Base-by-base conservation (phyloP, 2,329 filamentous ascomycete species). In the Pezicula neosporulosa region DNA sequence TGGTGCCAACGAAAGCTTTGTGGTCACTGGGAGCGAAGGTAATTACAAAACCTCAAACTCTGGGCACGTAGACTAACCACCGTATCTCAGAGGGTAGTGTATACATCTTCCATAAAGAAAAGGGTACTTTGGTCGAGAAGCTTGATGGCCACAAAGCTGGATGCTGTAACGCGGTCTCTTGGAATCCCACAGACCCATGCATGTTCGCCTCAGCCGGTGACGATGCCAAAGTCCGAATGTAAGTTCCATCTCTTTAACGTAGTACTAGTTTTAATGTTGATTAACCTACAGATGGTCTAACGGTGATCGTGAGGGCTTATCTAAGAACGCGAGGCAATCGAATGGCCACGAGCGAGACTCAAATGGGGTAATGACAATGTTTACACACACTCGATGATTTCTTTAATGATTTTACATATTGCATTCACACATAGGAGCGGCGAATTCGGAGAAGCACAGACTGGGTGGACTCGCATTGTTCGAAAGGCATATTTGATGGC, bases 141-240 rank as follows among this genome's bases (percentile, higher is more conserved):
- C 74, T 97, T 3, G 79, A 83, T 30, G 92, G 85, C 0, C 93
- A 97, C 61, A 73, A 75, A 6, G 78, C 81, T 12, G 86, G 90
- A 33, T 86, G 83, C 54, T 93, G 94, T 57, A 97, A 97, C 66
- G 82, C 90, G 7, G 88, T 95, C 36, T 80, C 87, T 19, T 99
- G 94, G 93, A 94, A 93, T 63, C 92, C 94, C 1, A 78, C 74
- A 10, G 83, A 97, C 64, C 85, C 90, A 1, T 82, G 82, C 55
- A 86, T 97, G 75, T 90, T 97, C 70, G 94, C 91, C 15, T 93
- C 91, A 12, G 93, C 89, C 52, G 92, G 93, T 16, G 94, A 99
- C 67, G 94, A 97, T 64, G 78, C 80, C 49, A 85, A 81, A 66
- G 86, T 97, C 57, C 86, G 87, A 71, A 91, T 99, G 87, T 97